Evolutionary conservation across 2,329 filamentous ascomycete genomes (phyloP).

Genomic region (Beauveria bassiana): DNA sequence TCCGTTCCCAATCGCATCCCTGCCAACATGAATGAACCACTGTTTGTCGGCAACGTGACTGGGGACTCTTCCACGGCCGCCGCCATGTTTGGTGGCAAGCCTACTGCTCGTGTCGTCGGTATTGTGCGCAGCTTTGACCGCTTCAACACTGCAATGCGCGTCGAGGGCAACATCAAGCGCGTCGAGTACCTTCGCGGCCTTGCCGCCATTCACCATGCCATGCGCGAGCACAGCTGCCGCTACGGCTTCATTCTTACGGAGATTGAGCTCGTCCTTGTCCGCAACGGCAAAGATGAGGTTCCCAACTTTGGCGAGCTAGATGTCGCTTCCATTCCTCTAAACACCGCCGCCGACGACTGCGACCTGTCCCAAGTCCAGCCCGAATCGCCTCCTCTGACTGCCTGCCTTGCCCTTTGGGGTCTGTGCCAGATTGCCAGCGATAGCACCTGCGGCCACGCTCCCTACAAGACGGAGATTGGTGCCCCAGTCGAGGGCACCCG

Average conservation of each 20-base stretch:
- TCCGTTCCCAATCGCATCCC: constrained; percentile 32
- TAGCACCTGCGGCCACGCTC: constrained; percentile 45
- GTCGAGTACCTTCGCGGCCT: constrained; percentile 86
- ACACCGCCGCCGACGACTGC: constrained; percentile 27
- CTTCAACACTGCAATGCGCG: constrained; percentile 92
- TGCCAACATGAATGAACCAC: constrained; percentile 39
- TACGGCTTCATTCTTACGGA: constrained; percentile 97
- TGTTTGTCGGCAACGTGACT: constrained; percentile 58
- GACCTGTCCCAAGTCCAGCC: constrained; percentile 23
- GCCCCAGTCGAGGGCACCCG: constrained; percentile 66
- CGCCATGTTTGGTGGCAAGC: constrained; percentile 41
- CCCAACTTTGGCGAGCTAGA: constrained; percentile 90
- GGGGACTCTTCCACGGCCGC: constrained; percentile 50
- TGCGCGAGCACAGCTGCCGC: constrained; percentile 87
- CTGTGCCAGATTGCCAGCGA: constrained; percentile 64
- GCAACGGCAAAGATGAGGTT: constrained; percentile 62
- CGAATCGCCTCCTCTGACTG: constrained; percentile 49
- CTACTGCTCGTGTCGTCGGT: constrained; percentile 58
- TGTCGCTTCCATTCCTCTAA: constrained; percentile 54
- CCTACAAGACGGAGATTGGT: constrained; percentile 65
- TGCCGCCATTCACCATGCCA: constrained; percentile 77
- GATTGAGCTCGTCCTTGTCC: constrained; percentile 87
- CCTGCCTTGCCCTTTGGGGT: constrained; percentile 69
- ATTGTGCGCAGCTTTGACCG: constrained; percentile 88
- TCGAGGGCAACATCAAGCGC: constrained; percentile 73